Evolutionary conservation across 129 eudicot species (phyloP), one percentile per base, ranked within the genome.

Genomic region (Silybum marianum): DNA sequence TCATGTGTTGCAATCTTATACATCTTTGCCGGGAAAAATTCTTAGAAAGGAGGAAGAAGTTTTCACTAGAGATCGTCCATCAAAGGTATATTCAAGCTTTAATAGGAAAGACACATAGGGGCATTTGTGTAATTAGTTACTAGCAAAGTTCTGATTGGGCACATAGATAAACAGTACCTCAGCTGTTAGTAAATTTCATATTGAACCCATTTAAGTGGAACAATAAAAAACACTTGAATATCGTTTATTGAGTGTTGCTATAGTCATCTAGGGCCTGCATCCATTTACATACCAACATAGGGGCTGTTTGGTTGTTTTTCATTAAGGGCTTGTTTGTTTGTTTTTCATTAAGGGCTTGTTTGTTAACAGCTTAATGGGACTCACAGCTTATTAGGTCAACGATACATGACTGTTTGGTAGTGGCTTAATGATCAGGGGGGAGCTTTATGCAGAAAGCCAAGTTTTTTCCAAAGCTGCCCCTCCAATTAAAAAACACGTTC

Each of bases 1-100:
- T 78, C 99, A 96, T 32, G 97, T 96, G 78, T 81, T 96, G 92
- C 99, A 93, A 88, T 85, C 93, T 75, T 96, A 96, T 77, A 90
- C 98, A 28, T 74, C 90, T 66, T 83, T 90, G 62, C 92, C 99
- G 38, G 91, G 82, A 86, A 87, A 88, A 51, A 40, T 90, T 24
- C 83, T 83, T 75, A 81, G 36, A 80, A 91, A 83, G 72, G 95
- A 88, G 80, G 97, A 87, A 88, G 85, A 84, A 6, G 78, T 74
- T 70, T 81, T 87, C 80, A 84, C 78, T 23, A 81, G 85, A 83
- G 86, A 88, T 38, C 84, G 74, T 76, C 75, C 79, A 26, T 63
- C 78, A 73, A 92, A 84, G 97, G 99, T 95, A 95, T 26, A 25
- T 62, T 32, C 16, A 12, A 5, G 39, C n/a, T 44, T 34, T 46